Evolutionary conservation across 1,139 yeast species (phyloP).

Genomic region (Blastobotrys malaysiensis): DNA sequence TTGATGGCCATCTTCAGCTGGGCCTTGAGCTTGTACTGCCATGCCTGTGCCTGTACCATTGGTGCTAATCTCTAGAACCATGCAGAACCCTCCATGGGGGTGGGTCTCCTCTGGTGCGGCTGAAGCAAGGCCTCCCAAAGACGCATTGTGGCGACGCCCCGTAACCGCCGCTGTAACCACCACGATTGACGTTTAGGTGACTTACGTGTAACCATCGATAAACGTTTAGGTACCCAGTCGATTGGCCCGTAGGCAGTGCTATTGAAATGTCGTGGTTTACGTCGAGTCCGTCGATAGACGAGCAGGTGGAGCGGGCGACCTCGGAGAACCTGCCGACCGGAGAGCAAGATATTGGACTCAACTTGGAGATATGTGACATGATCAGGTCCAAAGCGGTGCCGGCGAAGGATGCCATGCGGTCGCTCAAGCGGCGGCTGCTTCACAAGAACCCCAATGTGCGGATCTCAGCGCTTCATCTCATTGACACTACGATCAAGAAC

Average conservation of each 20-base stretch:
- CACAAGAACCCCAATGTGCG: constrained; percentile 70
- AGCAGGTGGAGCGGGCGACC: constrained; percentile 70
- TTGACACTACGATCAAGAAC: constrained; percentile 86
- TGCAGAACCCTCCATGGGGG: not conserved
- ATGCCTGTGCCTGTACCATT: not conserved
- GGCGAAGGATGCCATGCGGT: constrained; percentile 79
- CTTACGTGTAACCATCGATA: too few species aligned
- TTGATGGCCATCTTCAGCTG: constrained; percentile 76
- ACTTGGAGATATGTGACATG: constrained; percentile 82
- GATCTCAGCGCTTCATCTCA: constrained; percentile 64
- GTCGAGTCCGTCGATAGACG: constrained; percentile 50
- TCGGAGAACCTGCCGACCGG: constrained; percentile 90
- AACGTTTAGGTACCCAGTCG: too few species aligned
- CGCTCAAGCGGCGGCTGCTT: constrained; percentile 67
- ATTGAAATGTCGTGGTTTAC: constrained; percentile 66
- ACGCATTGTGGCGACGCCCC: too few species aligned
- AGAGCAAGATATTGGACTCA: constrained; percentile 72
- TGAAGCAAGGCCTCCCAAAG: not conserved
- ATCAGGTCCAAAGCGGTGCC: constrained; percentile 80
- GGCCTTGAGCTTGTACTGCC: constrained; percentile 50
- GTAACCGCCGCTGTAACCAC: too few species aligned
- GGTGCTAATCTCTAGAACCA: not conserved
- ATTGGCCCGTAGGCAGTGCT: too few species aligned
- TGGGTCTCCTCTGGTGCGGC: not conserved
- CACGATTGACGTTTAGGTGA: too few species aligned